Evolutionary conservation across 2,329 filamentous ascomycete genomes (phyloP).

Genomic region (Cladosporium colombiae): DNA sequence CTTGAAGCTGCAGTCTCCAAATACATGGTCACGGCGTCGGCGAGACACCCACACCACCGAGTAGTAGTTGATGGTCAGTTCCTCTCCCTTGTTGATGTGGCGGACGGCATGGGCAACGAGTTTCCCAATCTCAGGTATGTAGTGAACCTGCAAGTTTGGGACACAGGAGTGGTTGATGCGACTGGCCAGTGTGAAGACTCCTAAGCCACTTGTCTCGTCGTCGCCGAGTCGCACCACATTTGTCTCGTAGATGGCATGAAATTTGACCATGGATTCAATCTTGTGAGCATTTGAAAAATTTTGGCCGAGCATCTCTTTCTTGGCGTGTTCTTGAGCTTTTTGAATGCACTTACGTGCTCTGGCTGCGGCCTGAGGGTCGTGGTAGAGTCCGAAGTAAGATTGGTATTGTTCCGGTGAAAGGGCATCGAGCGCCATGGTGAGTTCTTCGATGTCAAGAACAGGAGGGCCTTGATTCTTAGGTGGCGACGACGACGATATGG

Average conservation of each 20-base stretch:
- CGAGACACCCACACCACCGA: slow-evolving; percentile 19
- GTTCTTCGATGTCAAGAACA: neutral
- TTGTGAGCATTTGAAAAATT: neutral
- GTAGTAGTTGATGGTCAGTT: slow-evolving; percentile 30
- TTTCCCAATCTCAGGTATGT: slow-evolving; percentile 23
- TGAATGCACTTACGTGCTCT: neutral
- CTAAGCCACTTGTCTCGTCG: neutral
- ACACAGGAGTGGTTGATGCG: slow-evolving; percentile 34
- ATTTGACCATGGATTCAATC: slow-evolving; percentile 5
- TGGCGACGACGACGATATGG: no score
- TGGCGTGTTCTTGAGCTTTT: neutral
- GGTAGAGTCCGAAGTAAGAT: slow-evolving; percentile 17
- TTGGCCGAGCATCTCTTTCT: neutral
- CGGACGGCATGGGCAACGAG: slow-evolving; percentile 32
- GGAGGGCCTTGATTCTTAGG: no score
- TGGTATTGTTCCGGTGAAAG: slow-evolving; percentile 16
- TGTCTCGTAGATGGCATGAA: slow-evolving; percentile 25
- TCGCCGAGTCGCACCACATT: slow-evolving; percentile 22
- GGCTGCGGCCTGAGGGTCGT: neutral
- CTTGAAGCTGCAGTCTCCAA: slow-evolving; percentile 33
- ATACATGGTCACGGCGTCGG: slow-evolving; percentile 24
- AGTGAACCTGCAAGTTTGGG: slow-evolving; percentile 29
- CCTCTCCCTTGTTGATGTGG: slow-evolving; percentile 35
- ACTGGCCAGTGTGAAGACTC: slow-evolving; percentile 23
- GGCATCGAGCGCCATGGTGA: neutral